Evolutionary conservation across 2,329 filamentous ascomycete genomes (phyloP).

Genomic region (Fusarium aywerte): DNA sequence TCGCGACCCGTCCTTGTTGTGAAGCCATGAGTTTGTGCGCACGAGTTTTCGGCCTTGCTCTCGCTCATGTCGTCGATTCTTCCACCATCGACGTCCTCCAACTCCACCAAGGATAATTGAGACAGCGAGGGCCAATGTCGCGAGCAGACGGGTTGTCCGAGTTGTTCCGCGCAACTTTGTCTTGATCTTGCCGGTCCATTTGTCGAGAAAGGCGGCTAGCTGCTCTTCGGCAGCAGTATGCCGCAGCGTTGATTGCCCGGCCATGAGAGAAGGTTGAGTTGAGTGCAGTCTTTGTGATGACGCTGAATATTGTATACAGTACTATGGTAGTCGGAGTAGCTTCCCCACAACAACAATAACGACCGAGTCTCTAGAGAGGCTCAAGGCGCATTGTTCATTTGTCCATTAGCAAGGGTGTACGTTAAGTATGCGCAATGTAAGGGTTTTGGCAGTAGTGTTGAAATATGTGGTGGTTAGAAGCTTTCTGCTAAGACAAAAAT

Average conservation of each 20-base stretch:
- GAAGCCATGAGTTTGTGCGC: slow-evolving; percentile 89
- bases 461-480: slow-evolving; percentile 10
- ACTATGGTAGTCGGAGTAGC: slow-evolving; percentile 23
- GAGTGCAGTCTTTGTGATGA: slow-evolving; percentile 22
- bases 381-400: slow-evolving; percentile 29
- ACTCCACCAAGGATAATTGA: slow-evolving; percentile 83
- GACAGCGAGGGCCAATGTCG: slow-evolving; percentile 78
- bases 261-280: slow-evolving; percentile 66
- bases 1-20: slow-evolving; percentile 92
- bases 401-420: slow-evolving; percentile 33
- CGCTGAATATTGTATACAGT: slow-evolving; percentile 12
- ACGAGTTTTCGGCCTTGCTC: slow-evolving; percentile 85
- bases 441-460: background rate
- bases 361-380: slow-evolving; percentile 33
- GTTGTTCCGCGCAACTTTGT: slow-evolving; percentile 72
- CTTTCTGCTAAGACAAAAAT: slow-evolving; percentile 13
- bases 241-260: slow-evolving; percentile 85
- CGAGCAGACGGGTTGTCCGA: slow-evolving; percentile 76
- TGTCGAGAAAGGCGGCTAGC: slow-evolving; percentile 70
- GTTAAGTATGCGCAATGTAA: background rate
- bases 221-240: slow-evolving; percentile 73
- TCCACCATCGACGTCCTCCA: slow-evolving; percentile 83
- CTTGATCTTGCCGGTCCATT: slow-evolving; percentile 65
- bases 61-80: slow-evolving; percentile 76
- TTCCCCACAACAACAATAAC: slow-evolving; percentile 40